Percentiles rank a stretch among this genome's conserved stretches.
phyloP scores from a whole-genome alignment of 805 yeast species.

The Scheffersomyces stipitis region DNA sequence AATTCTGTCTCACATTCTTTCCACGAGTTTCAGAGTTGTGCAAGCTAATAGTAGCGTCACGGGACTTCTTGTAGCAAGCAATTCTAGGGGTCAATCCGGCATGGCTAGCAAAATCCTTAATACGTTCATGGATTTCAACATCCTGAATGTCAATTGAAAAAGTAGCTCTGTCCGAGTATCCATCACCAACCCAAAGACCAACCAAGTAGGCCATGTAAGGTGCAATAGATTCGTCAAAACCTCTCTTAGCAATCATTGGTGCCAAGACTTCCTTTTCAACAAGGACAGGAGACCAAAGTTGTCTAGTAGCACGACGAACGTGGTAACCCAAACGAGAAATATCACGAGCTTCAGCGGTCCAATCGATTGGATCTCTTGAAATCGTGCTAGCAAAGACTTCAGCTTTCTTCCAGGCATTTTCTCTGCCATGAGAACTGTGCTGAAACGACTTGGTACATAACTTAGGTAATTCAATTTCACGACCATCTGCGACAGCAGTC shows the following conservation, averaged over 20 bases:
- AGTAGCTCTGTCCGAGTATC: constrained; percentile 22
- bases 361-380: constrained; percentile 22
- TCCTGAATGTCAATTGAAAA: constrained; percentile 30
- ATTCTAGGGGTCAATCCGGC: neutral
- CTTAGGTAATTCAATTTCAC: constrained; percentile 20
- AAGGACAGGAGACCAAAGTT: constrained; percentile 35
- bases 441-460: constrained; percentile 18
- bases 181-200: constrained; percentile 44
- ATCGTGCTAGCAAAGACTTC: constrained; percentile 17
- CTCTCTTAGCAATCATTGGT: constrained; percentile 18
- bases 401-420: constrained; percentile 16
- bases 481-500: constrained; percentile 5
- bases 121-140: constrained; percentile 17
- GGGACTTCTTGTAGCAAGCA: neutral
- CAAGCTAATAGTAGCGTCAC: constrained; percentile 7
- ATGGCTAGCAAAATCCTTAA: constrained; percentile 28
- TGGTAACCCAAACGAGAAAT: constrained; percentile 21
- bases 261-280: constrained; percentile 32
- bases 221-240: constrained; percentile 15
- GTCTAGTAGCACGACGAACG: constrained; percentile 30
- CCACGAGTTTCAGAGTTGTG: constrained; percentile 4
- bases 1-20: neutral
- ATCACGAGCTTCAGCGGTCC: constrained; percentile 43
- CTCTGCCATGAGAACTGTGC: constrained; percentile 18
- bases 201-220: constrained; percentile 36